Conservation (phyloP, 257 asterid species). For the Eucommia ulmoides region DNA sequence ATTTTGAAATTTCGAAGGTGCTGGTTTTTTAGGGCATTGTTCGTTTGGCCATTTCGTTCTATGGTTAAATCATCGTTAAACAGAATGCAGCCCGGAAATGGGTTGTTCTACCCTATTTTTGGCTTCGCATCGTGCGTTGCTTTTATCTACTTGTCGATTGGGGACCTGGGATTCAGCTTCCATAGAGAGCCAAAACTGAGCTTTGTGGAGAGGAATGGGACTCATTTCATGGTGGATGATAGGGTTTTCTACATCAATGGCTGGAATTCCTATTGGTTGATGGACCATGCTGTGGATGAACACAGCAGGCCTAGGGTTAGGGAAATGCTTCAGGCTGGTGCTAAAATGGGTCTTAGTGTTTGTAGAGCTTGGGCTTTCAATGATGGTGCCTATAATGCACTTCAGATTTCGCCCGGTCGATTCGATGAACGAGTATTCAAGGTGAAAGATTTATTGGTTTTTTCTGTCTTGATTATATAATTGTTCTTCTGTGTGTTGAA, state of each 20-base stretch:
- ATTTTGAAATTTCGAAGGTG: neutral
- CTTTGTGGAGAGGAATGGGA: conserved; percentile 92
- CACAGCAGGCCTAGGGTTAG: conserved; percentile 45
- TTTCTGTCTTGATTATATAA: neutral
- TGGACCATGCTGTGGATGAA: conserved; percentile 87
- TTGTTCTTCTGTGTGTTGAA: neutral
- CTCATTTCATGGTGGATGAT: conserved; percentile 84
- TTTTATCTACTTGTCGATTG: conserved; percentile 67
- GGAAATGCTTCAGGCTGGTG: conserved; percentile 69
- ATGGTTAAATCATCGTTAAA: conserved; percentile 24
- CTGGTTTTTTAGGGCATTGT: neutral
- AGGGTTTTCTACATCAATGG: conserved; percentile 82
- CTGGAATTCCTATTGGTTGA: conserved; percentile 99
- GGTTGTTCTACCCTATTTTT: conserved; percentile 69
- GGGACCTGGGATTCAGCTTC: conserved; percentile 52
- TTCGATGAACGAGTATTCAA: conserved; percentile 75
- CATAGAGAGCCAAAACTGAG: conserved; percentile 36
- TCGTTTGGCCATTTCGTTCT: neutral
- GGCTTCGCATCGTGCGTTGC: conserved; percentile 79
- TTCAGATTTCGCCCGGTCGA: conserved; percentile 82
- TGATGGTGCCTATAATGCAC: conserved; percentile 91
- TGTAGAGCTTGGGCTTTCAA: conserved; percentile 98
- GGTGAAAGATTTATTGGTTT: conserved; percentile 32
- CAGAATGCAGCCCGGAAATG: conserved; percentile 59
- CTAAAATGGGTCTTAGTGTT: conserved; percentile 93